phyloP scores from a whole-genome alignment of 495 filamentous ascomycete genomes.

The Penicillium paradoxum region DNA sequence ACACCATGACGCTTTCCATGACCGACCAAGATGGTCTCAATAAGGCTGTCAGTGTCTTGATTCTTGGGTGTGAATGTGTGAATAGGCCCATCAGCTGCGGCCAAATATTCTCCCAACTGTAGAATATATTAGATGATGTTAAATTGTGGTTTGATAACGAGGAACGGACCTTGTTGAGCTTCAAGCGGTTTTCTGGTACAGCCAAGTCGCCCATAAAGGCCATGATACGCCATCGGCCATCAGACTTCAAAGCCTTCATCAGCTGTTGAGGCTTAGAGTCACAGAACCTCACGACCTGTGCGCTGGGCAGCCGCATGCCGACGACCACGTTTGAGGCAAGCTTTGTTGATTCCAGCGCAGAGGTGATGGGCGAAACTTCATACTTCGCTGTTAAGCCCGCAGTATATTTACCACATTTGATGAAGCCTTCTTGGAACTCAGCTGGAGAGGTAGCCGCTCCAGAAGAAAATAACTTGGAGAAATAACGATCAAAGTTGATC shows the following conservation, averaged over 20 bases:
- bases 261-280: slow-evolving; percentile 57
- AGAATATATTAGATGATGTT: neutral
- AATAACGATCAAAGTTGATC: slow-evolving; percentile 68
- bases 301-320: slow-evolving; percentile 55
- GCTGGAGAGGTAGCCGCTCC: slow-evolving; percentile 31
- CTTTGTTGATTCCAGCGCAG: slow-evolving; percentile 20
- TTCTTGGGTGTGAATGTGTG: slow-evolving; percentile 40
- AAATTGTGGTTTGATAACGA: neutral
- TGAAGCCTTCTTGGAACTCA: slow-evolving; percentile 55
- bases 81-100: slow-evolving; percentile 31
- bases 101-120: slow-evolving; percentile 38
- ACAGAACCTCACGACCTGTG: slow-evolving; percentile 55
- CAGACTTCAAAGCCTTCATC: slow-evolving; percentile 38
- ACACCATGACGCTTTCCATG: slow-evolving; percentile 47
- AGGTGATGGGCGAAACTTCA: slow-evolving; percentile 45
- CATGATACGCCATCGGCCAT: slow-evolving; percentile 63
- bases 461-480: slow-evolving; percentile 56
- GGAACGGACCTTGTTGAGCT: slow-evolving; percentile 42
- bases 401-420: slow-evolving; percentile 57
- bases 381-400: slow-evolving; percentile 60
- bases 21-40: slow-evolving; percentile 56
- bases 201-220: slow-evolving; percentile 49
- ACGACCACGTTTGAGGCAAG: slow-evolving; percentile 45
- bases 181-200: slow-evolving; percentile 25
- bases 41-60: slow-evolving; percentile 51